Evolutionary conservation across 257 asterid species (phyloP), one percentile per base, ranked within the genome.

Genomic region (Coffea canephora): DNA sequence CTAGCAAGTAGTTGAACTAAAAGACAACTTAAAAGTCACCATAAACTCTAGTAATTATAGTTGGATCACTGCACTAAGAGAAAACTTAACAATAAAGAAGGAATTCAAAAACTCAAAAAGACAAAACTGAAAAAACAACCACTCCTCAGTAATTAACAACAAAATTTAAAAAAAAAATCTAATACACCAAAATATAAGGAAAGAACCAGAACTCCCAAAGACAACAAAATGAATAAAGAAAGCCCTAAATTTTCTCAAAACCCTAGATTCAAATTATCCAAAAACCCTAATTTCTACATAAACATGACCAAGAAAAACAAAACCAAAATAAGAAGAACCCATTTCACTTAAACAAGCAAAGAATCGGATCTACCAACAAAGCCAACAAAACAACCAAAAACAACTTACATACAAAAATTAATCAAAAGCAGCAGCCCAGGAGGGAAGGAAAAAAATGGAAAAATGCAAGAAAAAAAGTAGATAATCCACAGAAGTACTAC

Each of bases 311-410:
- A 36, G 4, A 61, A 59, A 61, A 34, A 55, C 12, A 45, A 76
- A 8, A 48, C 41, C 21, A 6, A 57, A 59, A 13, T 11, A 50
- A 23, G 46, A 5, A 23, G 0, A 45, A 36, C 62, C 61, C 12
- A 39, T 25, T 14, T 11, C 18, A 2, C 71, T 31, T 5, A 64
- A 45, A 46, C 48, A 64, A 15, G 69, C 72, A 76, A 45, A 45
- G 8, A 65, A 64, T 48, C 50, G 65, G 73, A 76, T 76, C 80
- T 65, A 76, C 49, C 41, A n/a, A 10, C 14, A 75, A 45, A 75
- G 15, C 55, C 6, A 12, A 61, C 4, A 23, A 9, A 9, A 18
- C 6, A 36, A 61, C 11, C 11, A 12, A 43, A 0, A 11, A 34
- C 21, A 41, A 8, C 12, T 15, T 23, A 61, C 1, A n/a, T 25